These are phyloP conservation scores for Arxiozyma slooffiae DNA, from an alignment of 1,139 yeast species.

Conservation along the genomic window DNA sequence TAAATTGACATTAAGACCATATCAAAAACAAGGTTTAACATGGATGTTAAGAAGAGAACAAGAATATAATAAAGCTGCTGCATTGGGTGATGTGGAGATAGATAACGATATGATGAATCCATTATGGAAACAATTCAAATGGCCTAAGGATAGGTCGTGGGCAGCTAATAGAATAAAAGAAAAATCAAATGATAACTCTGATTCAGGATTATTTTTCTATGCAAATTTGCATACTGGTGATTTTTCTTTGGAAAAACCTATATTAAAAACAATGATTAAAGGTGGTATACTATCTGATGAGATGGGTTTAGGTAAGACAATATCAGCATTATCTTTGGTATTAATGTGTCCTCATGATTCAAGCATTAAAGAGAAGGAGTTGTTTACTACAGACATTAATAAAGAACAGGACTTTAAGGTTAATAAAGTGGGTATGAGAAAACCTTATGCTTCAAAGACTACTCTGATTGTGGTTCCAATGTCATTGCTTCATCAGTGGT, in stretches of 20 bases:
- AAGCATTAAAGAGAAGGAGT: slow-evolving; percentile 11
- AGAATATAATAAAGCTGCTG: slow-evolving; percentile 35
- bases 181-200: slow-evolving; percentile 2
- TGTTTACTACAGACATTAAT: slow-evolving; percentile 5
- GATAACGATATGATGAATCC: slow-evolving; percentile 65
- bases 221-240: slow-evolving; percentile 81
- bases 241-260: slow-evolving; percentile 58
- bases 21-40: slow-evolving; percentile 71
- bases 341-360: slow-evolving; percentile 51
- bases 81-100: slow-evolving; percentile 17
- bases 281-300: slow-evolving; percentile 97
- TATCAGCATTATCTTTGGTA: slow-evolving; percentile 67
- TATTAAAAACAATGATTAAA: slow-evolving; percentile 43
- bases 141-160: slow-evolving; percentile 52
- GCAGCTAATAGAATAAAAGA: slow-evolving; percentile 15
- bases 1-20: slow-evolving; percentile 47
- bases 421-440: slow-evolving; percentile 4
- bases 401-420: not conserved
- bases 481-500: slow-evolving; percentile 89
- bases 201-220: slow-evolving; percentile 41
- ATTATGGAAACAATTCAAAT: slow-evolving; percentile 67
- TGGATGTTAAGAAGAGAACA: slow-evolving; percentile 72
- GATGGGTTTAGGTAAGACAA: slow-evolving; percentile 94
- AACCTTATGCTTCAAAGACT: slow-evolving; percentile 54
- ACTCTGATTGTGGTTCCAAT: slow-evolving; percentile 84